Evolutionary conservation across 257 asterid species (phyloP), one percentile per base, ranked within the genome.

Genomic region (Leonotis leonurus): DNA sequence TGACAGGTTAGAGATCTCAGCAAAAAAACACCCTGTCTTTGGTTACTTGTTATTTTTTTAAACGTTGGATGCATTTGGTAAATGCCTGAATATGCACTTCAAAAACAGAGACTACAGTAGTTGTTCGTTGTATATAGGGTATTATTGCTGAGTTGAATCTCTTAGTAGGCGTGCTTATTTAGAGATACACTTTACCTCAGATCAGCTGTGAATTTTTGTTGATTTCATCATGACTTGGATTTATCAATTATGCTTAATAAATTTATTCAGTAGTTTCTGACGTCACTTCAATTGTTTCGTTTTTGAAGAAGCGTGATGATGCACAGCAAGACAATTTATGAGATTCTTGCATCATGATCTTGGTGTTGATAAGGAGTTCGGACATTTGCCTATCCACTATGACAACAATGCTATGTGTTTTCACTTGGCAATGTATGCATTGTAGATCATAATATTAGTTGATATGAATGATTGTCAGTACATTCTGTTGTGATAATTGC

Each of bases 241-340:
- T 12, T 20, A 37, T 60, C 7, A 46, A 35, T 63, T 58, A 25
- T 68, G 72, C 10, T 64, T 46, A 30, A 51, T 54, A 14, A 60
- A 39, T 69, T 44, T 59, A 8, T 66, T 32, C 51, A 60, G 51
- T 51, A 14, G 55, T 58, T 70, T 66, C 74, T 67, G 71, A 81
- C 40, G 46, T 25, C 40, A 64, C 67, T 32, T 72, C 27, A 8
- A 43, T 49, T 64, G 69, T 21, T 69, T 49, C 64, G 45, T 17
- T 27, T 73, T 65, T 72, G 56, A 80, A 93, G 99, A 87, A 78
- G 58, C 97, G 96, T 39, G 94, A 87, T 61, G 91, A 93, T 62
- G 96, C 99, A 66, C 84, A 82, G 56, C 95, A n/a, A n/a, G n/a
- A n/a, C n/a, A 83, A 61, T 82, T 89, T 51, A 87, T 93, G 99